Base-by-base conservation (phyloP, 768 basidiomycete genomes). In the Termitomyces sp. region DNA sequence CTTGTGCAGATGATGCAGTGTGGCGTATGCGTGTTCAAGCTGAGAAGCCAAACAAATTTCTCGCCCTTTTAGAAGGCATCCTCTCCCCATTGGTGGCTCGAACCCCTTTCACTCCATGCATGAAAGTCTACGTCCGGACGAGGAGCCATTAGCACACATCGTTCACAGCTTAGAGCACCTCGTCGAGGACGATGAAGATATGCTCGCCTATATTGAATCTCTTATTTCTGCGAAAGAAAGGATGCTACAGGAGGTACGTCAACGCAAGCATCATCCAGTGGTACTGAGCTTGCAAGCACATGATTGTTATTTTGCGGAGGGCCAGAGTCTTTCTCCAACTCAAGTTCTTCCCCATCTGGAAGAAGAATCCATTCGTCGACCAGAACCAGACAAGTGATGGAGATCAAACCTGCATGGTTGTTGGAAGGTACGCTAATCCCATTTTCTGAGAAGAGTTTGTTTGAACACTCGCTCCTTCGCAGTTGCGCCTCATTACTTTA, bases 401-500 rank as follows among this genome's bases (percentile, higher is more conserved):
- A 98, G 66, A 98, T 98, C 68, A 98, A 98, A 69, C 92, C 96
- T 4, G 69, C 84, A 26, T 98, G 97, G 97, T 70, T 98, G 33
- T 71, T 97, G 44, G 96, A 98, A 80, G 89, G 91, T 87, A 56
- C 56, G 84, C 18, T 75, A 20, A 43, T 22, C 10, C 12, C 33
- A 26, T 16, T 24, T 69, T 20, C 40, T 20, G 3, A 2, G 1
- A 6, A 28, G 36, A 14, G 10, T 33, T 40, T n/a, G 20, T 16
- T 32, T 26, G 50, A 42, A 51, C 57, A 30, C 50, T 56, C 59
- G 22, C 61, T 57, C 57, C 30, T 57, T n/a, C n/a, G n/a, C 65
- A 94, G 94, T 98, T 22, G 96, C 96, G 2, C 95, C 96, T 0
- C 96, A 98, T 69, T 98, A 94, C 69, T 98, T 96, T 83, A 96